Evolutionary conservation across 2,329 filamentous ascomycete genomes (phyloP), one percentile per base, ranked within the genome.

Genomic region (Alternaria infectoria): DNA sequence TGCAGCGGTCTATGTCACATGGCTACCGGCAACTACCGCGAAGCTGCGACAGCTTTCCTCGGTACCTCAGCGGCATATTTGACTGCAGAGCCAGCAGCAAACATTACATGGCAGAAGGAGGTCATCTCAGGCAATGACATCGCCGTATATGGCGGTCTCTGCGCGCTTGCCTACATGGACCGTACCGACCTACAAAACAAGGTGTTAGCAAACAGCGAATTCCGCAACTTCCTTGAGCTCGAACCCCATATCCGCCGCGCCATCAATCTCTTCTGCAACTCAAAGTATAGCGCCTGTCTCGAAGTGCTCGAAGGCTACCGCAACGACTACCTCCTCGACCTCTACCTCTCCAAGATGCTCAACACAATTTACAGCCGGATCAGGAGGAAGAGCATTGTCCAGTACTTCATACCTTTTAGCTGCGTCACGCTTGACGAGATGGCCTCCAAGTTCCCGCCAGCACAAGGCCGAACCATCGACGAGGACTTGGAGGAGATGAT

Each of bases 161-260:
- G 95, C 68, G 93, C 96, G 6, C 87, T 99, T 23, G 95, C 95
- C 25, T 93, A 93, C 2, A 96, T 98, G 91, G 87, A 92, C 63
- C 89, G 96, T 51, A 83, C 85, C 8, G 89, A 93, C 65, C 85
- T 99, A 21, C 91, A 96, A 77, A 83, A 81, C 6, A 84, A 85
- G 7, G 93, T 98, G 3, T 87, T 99, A 0, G 92, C 96, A 40
- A 97, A 93, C 57, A 95, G 91, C 75, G 83, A 86, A 11, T 99
- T 99, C 83, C 91, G 96, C 56, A 89, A 87, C 49, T 97, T 96
- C 76, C 87, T 99, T 13, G 96, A 98, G 78, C 86, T 96, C 1
- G 96, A 98, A 80, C 93, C 95, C 4, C 95, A 98, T 74, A 91
- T 99, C 66, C 92, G 96, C 67, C 94, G 94, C 62, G 95, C 96